Base-by-base conservation (phyloP, 1,284 basidiomycete genomes). In the Tilletiopsis washingtonensis region DNA sequence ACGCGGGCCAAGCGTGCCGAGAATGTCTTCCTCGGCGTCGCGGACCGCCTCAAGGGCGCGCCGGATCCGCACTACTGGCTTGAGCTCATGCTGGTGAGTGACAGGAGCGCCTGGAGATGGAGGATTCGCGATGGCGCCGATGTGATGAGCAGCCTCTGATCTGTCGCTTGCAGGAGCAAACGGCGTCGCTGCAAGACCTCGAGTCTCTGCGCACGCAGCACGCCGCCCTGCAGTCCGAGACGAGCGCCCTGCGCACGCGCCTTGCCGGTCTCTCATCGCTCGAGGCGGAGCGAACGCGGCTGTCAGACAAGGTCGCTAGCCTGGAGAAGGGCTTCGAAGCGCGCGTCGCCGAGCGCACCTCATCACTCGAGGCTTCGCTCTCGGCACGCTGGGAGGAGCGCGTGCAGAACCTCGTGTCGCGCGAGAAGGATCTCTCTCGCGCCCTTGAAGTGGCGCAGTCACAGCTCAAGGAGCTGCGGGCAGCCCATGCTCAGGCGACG, bases 311-410 rank as follows among this genome's bases (percentile, higher is more conserved):
- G 36, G 56, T 65, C 32, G 40, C 38, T 21, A 41, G 41, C 2
- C 54, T 38, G 23, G 45, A 21, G 29, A 12, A 37, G 21, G 59
- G 89, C 84, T 93, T 96, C 87, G 90, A 96, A 26, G 83, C 85
- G 37, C 77, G 88, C 74, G 86, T 96, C 49, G 80, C 82, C 54
- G 88, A 93, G 61, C 83, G 84, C 62, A 84, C 93, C 15, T 77
- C 78, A 0, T 86, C 88, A 73, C 91, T 94, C 75, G 89, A 94
- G 77, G 90, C 88, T 52, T 91, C 96, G 75, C 78, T 96, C 11
- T 88, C 91, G 59, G 93, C 93, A 17, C 90, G 88, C 5, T 96
- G 94, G 64, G 91, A 97, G 64, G 93, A 98, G 76, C 84, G 85
- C 62, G 80, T 97, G 72, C 80, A 86, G 50, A 97, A 97, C 73